Evolutionary conservation across 1,284 basidiomycete species (phyloP), one percentile per base, ranked within the genome.

Genomic region (Phylloboletellus chloephorus): DNA sequence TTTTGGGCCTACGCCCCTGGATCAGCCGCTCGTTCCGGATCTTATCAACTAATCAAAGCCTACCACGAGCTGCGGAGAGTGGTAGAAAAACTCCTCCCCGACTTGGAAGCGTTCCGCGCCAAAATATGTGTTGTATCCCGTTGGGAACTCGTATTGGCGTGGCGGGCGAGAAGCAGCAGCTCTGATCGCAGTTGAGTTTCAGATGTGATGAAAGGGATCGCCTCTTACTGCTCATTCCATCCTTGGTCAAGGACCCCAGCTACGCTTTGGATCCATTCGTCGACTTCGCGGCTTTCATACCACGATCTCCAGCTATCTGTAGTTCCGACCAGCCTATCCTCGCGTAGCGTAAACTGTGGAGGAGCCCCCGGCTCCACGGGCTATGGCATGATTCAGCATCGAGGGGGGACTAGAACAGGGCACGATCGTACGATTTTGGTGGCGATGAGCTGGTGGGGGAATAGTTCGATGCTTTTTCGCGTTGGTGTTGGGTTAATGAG

Each of bases 121-220:
- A 65, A 94, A 98, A 56, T 80, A 82, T 24, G 82, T 76, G 59
- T 85, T 91, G 68, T 84, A 96, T 3, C 96, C 96, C 33, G 91
- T 91, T 0, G 96, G 91, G 70, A 99, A 98, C 67, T 99, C 96
- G 68, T 94, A 98, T 53, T 75, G 84, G 53, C 72, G 76, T 32
- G 67, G 60, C 15, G 73, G 73, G 32, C 76, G 73, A 43, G 69
- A 64, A 12, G 71, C 67, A 41, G 79, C 76, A 41, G 64, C 64
- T 51, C 82, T 82, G 47, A 22, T n/a, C 28, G 21, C 29, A 49
- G 31, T 43, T 35, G 23, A 41, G 20, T 33, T 19, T 42, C 41
- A 38, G 25, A 42, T 20, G 21, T 24, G 22, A 41, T 13, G 29
- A 35, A 33, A 37, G 16, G 28, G 10, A 12, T 30, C 16, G 12